Base-by-base conservation (phyloP, 306 rosid genomes). In the Vicia sativa region DNA sequence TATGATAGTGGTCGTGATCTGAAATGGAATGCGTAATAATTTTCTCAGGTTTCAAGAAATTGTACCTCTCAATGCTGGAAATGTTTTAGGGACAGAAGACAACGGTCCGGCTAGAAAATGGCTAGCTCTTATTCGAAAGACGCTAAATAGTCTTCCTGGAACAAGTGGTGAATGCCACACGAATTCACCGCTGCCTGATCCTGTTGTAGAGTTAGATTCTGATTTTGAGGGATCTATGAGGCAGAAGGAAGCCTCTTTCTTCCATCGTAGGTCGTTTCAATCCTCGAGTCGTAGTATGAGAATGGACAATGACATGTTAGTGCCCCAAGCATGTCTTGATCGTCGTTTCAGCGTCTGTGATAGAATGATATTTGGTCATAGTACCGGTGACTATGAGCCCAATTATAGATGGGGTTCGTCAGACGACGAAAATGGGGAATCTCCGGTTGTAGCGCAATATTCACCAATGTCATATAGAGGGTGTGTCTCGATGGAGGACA, bases 51-150 rank as follows among this genome's bases (percentile, higher is more conserved):
- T 95, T 82, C 99, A 95, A 80, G 99, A 95, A 85, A 89, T 95
- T 70, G 99, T 95, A 43, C 99, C 99, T 67, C 84, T 95, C 71
- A 95, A 95, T 87, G 99, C 99, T 48, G 99, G 99, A 25, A 95
- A 95, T 70, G 97, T 95, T 72, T 80, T 95, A 81, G 99, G 99
- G 8, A 85, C 99, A 43, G 99, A 95, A 88, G 99, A 95, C 78
- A 95, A 87, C 55, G 99, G 83, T 55, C 99, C 99, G 4, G 97
- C 99, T n/a, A 80, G 91, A 69, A 95, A 95, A 74, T 95, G 99
- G 99, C 54, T 95, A 37, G 86, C 96, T 62, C 90, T 95, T 64
- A 91, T 90, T 38, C 77, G 99, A 72, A 88, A 85, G 82, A 88
- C 97, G 64, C 76, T 95, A 7, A 91, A 95, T 70, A 95, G 82